These are phyloP conservation scores for Diutina neorugosa DNA, from an alignment of 1,139 yeast species.

Conservation along the genomic window DNA sequence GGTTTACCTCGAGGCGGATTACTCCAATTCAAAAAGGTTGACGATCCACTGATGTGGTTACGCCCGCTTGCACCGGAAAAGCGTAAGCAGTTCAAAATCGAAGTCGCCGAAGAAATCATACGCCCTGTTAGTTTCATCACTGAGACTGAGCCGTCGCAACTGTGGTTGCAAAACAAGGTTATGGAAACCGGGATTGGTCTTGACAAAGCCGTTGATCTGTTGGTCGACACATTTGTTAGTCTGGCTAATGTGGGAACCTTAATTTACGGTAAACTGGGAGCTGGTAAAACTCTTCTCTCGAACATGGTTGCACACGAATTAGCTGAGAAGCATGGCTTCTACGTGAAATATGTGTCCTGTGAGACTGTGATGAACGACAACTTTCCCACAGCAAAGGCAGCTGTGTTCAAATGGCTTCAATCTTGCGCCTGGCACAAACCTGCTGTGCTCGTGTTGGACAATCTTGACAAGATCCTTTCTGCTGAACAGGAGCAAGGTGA, in stretches of 20 bases:
- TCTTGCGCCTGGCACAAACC: slow-evolving; percentile 77
- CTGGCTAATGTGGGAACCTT: slow-evolving; percentile 42
- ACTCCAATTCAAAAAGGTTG: slow-evolving; percentile 37
- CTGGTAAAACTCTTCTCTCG: slow-evolving; percentile 61
- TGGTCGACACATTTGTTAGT: slow-evolving; percentile 30
- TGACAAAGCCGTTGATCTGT: slow-evolving; percentile 30
- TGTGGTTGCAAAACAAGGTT: slow-evolving; percentile 15
- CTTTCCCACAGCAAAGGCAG: slow-evolving; percentile 6
- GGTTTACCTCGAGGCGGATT: slow-evolving; percentile 53
- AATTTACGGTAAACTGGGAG: slow-evolving; percentile 65
- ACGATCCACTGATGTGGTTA: slow-evolving; percentile 35
- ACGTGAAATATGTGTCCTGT: slow-evolving; percentile 34
- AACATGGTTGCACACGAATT: slow-evolving; percentile 29
- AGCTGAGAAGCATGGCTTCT: slow-evolving; percentile 23
- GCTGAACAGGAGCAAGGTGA: slow-evolving; percentile 65
- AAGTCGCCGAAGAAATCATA: slow-evolving; percentile 42
- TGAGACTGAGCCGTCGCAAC: slow-evolving; percentile 8
- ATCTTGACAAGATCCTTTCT: slow-evolving; percentile 64
- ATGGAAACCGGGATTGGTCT: slow-evolving; percentile 34
- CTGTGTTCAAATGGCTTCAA: slow-evolving; percentile 40
- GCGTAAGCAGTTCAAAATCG: slow-evolving; percentile 21
- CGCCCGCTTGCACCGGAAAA: slow-evolving; percentile 16
- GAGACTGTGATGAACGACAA: slow-evolving; percentile 30
- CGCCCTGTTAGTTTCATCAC: slow-evolving; percentile 35
- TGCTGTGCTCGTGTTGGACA: slow-evolving; percentile 62